Evolutionary conservation across 208 protist species (phyloP).

Genomic region (Crithidia sp.): DNA sequence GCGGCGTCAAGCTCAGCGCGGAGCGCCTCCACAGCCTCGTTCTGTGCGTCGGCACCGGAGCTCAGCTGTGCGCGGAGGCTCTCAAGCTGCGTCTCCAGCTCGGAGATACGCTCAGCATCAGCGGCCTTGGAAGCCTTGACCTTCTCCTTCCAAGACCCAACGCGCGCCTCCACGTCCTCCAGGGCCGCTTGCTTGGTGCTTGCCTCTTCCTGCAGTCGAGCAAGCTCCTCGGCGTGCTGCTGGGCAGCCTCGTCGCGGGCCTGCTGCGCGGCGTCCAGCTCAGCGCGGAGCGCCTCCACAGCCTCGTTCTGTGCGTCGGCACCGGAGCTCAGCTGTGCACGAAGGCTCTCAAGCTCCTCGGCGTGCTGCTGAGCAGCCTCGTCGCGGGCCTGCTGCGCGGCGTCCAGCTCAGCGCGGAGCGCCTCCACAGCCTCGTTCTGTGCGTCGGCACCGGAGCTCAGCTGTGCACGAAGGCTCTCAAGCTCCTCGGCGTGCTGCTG

Average conservation of each 20-base stretch:
- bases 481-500: slow-evolving; percentile 12
- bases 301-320: slow-evolving; percentile 17
- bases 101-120: neutral
- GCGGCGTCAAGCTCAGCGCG: neutral
- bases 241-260: slow-evolving; percentile 15
- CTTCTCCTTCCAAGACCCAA: neutral
- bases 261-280: slow-evolving; percentile 12
- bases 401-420: too few species aligned
- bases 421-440: too few species aligned
- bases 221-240: slow-evolving; percentile 7
- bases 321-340: slow-evolving; percentile 16
- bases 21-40: too few species aligned
- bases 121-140: slow-evolving; percentile 2
- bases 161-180: neutral
- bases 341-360: slow-evolving; percentile 21
- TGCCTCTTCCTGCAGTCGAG: neutral
- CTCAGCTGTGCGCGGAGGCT: too few species aligned
- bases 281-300: slow-evolving; percentile 5
- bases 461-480: neutral
- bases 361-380: too few species aligned
- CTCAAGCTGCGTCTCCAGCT: neutral
- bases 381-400: too few species aligned
- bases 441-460: too few species aligned
- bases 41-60: too few species aligned
- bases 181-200: neutral